These are phyloP conservation scores for Penicillium crystallinum DNA, from an alignment of 495 filamentous ascomycete species.

Conservation along the genomic window DNA sequence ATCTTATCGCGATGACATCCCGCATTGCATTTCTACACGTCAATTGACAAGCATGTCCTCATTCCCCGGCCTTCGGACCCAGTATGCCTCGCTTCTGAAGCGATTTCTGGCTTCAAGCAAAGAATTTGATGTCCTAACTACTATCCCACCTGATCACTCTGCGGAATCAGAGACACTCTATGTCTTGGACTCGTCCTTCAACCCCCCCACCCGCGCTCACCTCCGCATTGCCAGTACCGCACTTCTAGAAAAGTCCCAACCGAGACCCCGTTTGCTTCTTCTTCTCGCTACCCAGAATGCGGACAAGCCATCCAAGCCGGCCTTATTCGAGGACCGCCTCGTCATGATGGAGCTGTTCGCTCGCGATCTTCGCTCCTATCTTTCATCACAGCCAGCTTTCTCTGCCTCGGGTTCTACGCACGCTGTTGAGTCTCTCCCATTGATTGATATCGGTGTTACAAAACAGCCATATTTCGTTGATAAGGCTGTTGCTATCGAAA, in stretches of 20 bases:
- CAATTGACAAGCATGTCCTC: conserved; percentile 23
- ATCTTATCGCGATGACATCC: not conserved
- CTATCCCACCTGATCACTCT: conserved; percentile 32
- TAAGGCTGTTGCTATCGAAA: conserved; percentile 67
- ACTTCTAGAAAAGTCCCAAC: conserved; percentile 36
- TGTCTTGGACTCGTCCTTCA: conserved; percentile 93
- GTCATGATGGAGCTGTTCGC: conserved; percentile 85
- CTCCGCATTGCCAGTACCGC: conserved; percentile 67
- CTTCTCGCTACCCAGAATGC: conserved; percentile 89
- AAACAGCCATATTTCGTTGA: conserved; percentile 80
- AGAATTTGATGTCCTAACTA: conserved; percentile 56
- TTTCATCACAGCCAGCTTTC: conserved; percentile 14
- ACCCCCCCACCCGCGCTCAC: conserved; percentile 85
- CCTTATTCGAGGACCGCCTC: conserved; percentile 73
- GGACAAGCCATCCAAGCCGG: conserved; percentile 83
- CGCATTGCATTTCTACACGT: not conserved
- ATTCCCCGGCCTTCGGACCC: conserved; percentile 31
- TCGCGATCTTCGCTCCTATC: conserved; percentile 46
- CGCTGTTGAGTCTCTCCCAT: conserved; percentile 23
- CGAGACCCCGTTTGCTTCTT: conserved; percentile 59
- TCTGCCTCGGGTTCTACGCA: not conserved
- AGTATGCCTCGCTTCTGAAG: conserved; percentile 46
- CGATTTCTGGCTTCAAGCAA: conserved; percentile 52
- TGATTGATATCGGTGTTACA: conserved; percentile 75
- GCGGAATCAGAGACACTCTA: conserved; percentile 52